Base-by-base conservation (phyloP, 306 rosid genomes). In the Calophaca sinica region DNA sequence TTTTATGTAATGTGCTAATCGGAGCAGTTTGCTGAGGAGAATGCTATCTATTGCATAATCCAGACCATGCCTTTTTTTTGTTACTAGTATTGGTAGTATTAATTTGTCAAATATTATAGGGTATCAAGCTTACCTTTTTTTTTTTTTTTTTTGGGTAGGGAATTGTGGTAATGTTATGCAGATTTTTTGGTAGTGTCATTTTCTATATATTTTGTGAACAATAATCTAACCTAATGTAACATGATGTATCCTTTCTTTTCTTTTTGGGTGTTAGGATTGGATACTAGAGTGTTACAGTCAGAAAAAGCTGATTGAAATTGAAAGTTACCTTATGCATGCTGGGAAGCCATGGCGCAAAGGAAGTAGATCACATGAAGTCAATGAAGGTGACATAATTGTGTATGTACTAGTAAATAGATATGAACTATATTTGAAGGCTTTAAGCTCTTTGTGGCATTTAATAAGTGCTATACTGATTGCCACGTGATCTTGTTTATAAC, bases 311-410 rank as follows among this genome's bases (percentile, higher is more conserved):
- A 54, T 88, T 49, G 98, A 91, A 48, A 91, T 91, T 82, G 98
- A 94, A 66, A 85, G 57, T 74, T 87, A 87, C 80, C 86, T 94
- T 28, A 84, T 89, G 86, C 88, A 89, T 84, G 89, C 88, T 52
- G 96, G 98, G 65, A 91, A 89, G 73, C 96, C 97, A 10, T 94
- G 97, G 98, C 89, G 96, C 60, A 88, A 87, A 88, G 84, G 88
- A 77, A 45, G 84, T 60, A 78, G 39, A 69, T 63, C 90, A 50
- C 83, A 49, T 29, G 85, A 81, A 66, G 61, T 53, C 67, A 66
- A 28, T 61, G 80, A 74, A 84, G 96, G 98, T 91, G 59, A 83
- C 59, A 70, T 59, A 70, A n/a, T 65, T 70, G 73, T 74, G 11
- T 39, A 33, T 38, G 11, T 38, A 12, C 61, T 77, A 33, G 62